phyloP scores from a whole-genome alignment of 116 monocot species.

The Iris pallida region DNA sequence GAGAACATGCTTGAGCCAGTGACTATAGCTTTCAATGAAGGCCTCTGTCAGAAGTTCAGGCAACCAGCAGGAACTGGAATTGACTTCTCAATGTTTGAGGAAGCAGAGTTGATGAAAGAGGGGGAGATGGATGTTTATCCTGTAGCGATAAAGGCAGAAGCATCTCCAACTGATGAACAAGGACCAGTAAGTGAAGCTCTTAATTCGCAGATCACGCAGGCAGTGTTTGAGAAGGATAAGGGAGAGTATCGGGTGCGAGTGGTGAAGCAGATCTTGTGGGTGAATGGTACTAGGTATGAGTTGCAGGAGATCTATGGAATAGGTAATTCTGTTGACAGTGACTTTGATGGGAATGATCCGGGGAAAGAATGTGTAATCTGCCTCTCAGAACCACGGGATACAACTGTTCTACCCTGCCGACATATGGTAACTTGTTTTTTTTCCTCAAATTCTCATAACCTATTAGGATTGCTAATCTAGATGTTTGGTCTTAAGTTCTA shows the following conservation, averaged over 20 bases:
- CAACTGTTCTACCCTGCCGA: conserved; percentile 91
- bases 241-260: conserved; percentile 65
- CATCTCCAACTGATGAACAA: conserved; percentile 21
- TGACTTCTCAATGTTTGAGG: conserved; percentile 63
- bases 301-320: conserved; percentile 98
- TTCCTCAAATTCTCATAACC: neutral
- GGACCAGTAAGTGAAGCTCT: conserved; percentile 12
- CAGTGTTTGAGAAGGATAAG: conserved; percentile 74
- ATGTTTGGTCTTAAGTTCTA: neutral
- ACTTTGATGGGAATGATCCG: conserved; percentile 78
- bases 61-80: conserved; percentile 83
- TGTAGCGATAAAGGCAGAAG: conserved; percentile 54
- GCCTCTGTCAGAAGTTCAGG: conserved; percentile 84
- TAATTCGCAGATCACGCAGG: conserved; percentile 91
- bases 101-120: conserved; percentile 52
- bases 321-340: conserved; percentile 74
- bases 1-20: conserved; percentile 51
- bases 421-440: conserved; percentile 54
- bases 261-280: conserved; percentile 83
- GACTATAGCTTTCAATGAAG: conserved; percentile 62
- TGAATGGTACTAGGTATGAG: conserved; percentile 65
- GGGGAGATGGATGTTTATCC: conserved; percentile 53
- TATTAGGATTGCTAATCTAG: neutral
- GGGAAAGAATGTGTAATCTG: conserved; percentile 97
- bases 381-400: conserved; percentile 86